Percentiles rank a stretch among this genome's conserved stretches.
Conservation (phyloP, 1,139 yeast species). For the Candida freyschussii region DNA sequence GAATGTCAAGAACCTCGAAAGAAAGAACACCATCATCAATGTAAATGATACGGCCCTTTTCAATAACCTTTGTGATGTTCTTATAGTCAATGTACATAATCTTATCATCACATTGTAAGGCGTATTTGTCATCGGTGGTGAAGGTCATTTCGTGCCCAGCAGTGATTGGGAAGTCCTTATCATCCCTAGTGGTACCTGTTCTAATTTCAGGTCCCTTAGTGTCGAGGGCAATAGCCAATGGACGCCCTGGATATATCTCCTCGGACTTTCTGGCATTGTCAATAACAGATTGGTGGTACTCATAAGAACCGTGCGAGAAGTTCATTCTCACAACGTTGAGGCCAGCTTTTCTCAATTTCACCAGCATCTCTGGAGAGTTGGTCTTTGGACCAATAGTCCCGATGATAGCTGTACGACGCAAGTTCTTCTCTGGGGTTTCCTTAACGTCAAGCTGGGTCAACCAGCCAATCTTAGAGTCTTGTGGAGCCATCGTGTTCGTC, state of each 20-base stretch:
- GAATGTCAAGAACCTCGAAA: slow-evolving; percentile 81
- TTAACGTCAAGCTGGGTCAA: slow-evolving; percentile 74
- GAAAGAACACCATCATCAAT: slow-evolving; percentile 98
- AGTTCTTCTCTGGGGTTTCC: slow-evolving; percentile 74
- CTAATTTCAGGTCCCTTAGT: slow-evolving; percentile 99
- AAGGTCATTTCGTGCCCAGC: slow-evolving; percentile 88
- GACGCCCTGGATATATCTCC: slow-evolving; percentile 87
- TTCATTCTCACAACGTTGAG: slow-evolving; percentile 97
- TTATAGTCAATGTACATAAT: slow-evolving; percentile 89
- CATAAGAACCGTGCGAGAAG: slow-evolving; percentile 97
- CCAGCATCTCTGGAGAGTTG: slow-evolving; percentile 80
- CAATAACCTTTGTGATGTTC: slow-evolving; percentile 92
- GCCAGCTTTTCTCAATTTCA: slow-evolving; percentile 92
- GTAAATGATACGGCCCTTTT: slow-evolving; percentile 82
- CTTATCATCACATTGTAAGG: slow-evolving; percentile 65
- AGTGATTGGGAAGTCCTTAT: slow-evolving; percentile 73
- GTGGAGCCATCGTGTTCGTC: slow-evolving; percentile 14
- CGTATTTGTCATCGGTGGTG: slow-evolving; percentile 83
- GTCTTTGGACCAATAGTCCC: slow-evolving; percentile 99
- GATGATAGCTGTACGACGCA: slow-evolving; percentile 93
- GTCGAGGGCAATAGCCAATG: slow-evolving; percentile 96
- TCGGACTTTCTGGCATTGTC: slow-evolving; percentile 96
- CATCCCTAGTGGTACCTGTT: slow-evolving; percentile 88
- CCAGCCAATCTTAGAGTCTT: slow-evolving; percentile 45
- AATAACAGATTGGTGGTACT: slow-evolving; percentile 92